Base-by-base conservation (phyloP, 1,284 basidiomycete genomes). In the Stereum hirsutum region DNA sequence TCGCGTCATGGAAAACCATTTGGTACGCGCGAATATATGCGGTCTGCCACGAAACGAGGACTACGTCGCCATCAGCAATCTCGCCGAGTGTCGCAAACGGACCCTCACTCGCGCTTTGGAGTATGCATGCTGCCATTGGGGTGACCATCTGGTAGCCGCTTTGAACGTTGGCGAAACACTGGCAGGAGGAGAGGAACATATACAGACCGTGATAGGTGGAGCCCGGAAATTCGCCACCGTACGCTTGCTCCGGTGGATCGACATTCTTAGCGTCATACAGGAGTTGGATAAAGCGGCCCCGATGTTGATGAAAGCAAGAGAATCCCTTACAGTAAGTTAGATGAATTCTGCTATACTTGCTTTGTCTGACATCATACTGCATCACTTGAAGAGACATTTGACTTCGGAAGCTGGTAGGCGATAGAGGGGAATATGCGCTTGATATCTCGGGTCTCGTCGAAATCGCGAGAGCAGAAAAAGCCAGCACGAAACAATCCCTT, bases 391-490 rank as follows among this genome's bases (percentile, higher is more conserved):
- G n/a, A n/a, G n/a, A n/a, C n/a, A n/a, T n/a, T n/a, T n/a, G n/a
- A n/a, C n/a, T n/a, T n/a, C n/a, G 33, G 19, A 20, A 61, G 51
- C 31, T 54, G 49, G 35, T 46, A 55, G 11, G 58, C 54, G 8
- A 60, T 39, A 14, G 58, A 54, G 2, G 57, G 53, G 32, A 61
- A 43, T 26, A 60, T 52, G 25, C 25, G 36, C 24, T 32, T 42
- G 15, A 50, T 39, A 15, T 57, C 46, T 8, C 43, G 30, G 4
- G 45, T 40, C 11, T 42, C 46, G 8, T 27, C 30, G 17, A 48
- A 42, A 17, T 36, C 26, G 23, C 51, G 49, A 15, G 52, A 51
- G 46, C 49, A 56, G 41, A 59, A 59, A 49, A 55, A 58, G 45
- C 45, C 54, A 5, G 53, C 57, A 25, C 50, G 54, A 3, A 57